Percentiles rank a stretch among this genome's conserved stretches.
phyloP scores from a whole-genome alignment of 192 early-diverging fungal genomes.

The Anaeromyces robustus region DNA sequence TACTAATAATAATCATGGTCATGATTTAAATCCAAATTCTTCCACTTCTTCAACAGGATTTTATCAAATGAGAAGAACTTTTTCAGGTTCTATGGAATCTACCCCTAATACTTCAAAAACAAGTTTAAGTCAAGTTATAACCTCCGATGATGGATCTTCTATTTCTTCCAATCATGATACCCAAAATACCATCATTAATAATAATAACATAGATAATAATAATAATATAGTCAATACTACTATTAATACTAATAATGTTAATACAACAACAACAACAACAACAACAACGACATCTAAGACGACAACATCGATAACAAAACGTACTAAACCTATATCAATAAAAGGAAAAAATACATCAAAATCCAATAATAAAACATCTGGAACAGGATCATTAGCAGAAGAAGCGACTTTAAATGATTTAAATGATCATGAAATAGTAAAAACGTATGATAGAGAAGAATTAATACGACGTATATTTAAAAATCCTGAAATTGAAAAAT shows the following conservation, averaged over 20 bases:
- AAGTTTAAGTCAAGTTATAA: not conserved
- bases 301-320: too few species aligned
- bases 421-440: not conserved
- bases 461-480: not conserved
- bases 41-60: not conserved
- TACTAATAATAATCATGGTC: not conserved
- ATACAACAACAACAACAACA: not conserved
- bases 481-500: not conserved
- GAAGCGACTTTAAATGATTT: not conserved
- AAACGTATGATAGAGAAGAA: not conserved
- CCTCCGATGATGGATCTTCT: not conserved
- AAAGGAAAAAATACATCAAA: not conserved
- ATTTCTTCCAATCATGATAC: not conserved
- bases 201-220: too few species aligned
- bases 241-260: not conserved
- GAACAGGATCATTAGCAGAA: not conserved
- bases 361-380: not conserved
- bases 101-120: not conserved
- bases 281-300: not conserved
- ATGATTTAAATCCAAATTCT: too few species aligned
- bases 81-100: not conserved
- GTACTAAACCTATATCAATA: not conserved
- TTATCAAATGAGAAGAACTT: not conserved
- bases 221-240: not conserved
- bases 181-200: not conserved